phyloP scores from a whole-genome alignment of 805 yeast species.

The Candida alai region DNA sequence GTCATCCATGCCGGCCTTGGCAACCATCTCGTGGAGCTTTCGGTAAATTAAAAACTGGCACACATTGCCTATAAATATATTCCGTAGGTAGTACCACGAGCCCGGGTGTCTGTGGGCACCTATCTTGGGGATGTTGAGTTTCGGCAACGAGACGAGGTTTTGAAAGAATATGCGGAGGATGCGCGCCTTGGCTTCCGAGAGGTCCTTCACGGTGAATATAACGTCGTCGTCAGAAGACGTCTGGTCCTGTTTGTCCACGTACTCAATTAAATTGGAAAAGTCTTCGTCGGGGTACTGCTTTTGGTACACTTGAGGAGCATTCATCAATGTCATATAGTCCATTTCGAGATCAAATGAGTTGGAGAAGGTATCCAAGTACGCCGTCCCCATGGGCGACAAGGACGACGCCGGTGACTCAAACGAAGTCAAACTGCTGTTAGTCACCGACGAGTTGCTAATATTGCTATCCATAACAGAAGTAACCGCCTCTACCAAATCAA shows the following conservation, averaged over 20 bases:
- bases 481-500: slow-evolving; percentile 26
- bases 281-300: slow-evolving; percentile 28
- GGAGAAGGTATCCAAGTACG: too few relatives aligned
- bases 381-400: slow-evolving; percentile 6
- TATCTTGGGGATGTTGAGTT: slow-evolving; percentile 31
- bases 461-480: slow-evolving; percentile 13
- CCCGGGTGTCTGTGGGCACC: slow-evolving; percentile 39
- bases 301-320: slow-evolving; percentile 27
- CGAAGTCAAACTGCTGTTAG: slow-evolving; percentile 1
- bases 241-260: slow-evolving; percentile 11
- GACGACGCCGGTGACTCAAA: slow-evolving; percentile 11
- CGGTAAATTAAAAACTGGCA: slow-evolving; percentile 26
- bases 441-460: neutral
- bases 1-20: slow-evolving; percentile 12
- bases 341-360: slow-evolving; percentile 14
- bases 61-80: slow-evolving; percentile 27
- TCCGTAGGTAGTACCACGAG: slow-evolving; percentile 36
- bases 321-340: slow-evolving; percentile 17
- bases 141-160: slow-evolving; percentile 27
- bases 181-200: slow-evolving; percentile 21
- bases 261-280: slow-evolving; percentile 23
- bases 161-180: slow-evolving; percentile 26
- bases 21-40: slow-evolving; percentile 23
- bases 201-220: slow-evolving; percentile 16
- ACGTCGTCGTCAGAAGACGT: slow-evolving; percentile 11